Percentiles rank a stretch among this genome's conserved stretches.
Conservation (phyloP, 2,329 filamentous ascomycete species). For the Biscogniauxia sp. region DNA sequence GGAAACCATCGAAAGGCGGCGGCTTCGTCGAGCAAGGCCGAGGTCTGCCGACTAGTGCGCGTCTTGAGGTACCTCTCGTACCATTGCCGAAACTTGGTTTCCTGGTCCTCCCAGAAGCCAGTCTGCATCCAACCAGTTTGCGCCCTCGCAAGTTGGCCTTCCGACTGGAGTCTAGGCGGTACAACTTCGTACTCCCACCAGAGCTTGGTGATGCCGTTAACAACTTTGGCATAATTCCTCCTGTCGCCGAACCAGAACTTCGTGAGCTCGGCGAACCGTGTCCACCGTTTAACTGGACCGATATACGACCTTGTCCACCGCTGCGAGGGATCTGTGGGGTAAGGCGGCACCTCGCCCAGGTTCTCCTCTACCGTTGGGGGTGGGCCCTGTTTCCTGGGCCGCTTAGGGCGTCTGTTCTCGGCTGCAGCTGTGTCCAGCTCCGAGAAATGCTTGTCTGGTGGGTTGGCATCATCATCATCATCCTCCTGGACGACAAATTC, state of each 20-base stretch:
- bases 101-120: slow-evolving; percentile 21
- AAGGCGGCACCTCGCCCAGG: slow-evolving; percentile 27
- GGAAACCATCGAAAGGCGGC: slow-evolving; percentile 25
- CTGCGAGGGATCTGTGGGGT: slow-evolving; percentile 31
- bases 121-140: slow-evolving; percentile 28
- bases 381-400: slow-evolving; percentile 17
- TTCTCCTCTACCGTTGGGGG: slow-evolving; percentile 8
- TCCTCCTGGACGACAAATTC: slow-evolving; percentile 25
- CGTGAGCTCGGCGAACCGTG: slow-evolving; percentile 27
- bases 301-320: slow-evolving; percentile 34
- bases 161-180: slow-evolving; percentile 27
- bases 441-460: slow-evolving; percentile 7
- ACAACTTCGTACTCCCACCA: slow-evolving; percentile 31
- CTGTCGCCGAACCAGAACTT: slow-evolving; percentile 32
- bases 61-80: slow-evolving; percentile 21
- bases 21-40: slow-evolving; percentile 19
- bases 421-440: slow-evolving; percentile 9
- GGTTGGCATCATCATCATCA: slow-evolving; percentile 13
- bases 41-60: slow-evolving; percentile 17
- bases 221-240: slow-evolving; percentile 19
- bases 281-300: slow-evolving; percentile 34
- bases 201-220: slow-evolving; percentile 24
- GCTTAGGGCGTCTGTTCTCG: slow-evolving; percentile 4
- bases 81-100: slow-evolving; percentile 23
- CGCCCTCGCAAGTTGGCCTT: slow-evolving; percentile 19